Evolutionary conservation across 164 flowering plant genomes (phyloP).

Genomic region (Aristolochia contorta): DNA sequence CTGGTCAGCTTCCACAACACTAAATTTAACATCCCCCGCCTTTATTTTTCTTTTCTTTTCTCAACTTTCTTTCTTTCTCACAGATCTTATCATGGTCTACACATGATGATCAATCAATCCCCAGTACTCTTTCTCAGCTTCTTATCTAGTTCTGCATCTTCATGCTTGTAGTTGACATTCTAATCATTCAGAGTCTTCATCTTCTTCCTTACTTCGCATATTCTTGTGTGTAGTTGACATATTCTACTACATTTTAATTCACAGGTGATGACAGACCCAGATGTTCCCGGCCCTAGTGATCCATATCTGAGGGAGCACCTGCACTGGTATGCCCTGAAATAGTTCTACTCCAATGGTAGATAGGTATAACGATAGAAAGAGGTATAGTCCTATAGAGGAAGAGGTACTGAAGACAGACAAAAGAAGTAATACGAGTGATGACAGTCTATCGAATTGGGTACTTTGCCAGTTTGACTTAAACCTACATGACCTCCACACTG

Average conservation of each 20-base stretch:
- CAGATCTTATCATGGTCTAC: background rate
- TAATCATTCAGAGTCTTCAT: background rate
- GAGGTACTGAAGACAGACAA: too few species aligned
- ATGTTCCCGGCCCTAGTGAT: constrained; percentile 91
- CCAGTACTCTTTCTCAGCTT: too few species aligned
- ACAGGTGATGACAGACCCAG: constrained; percentile 91
- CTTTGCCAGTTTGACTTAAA: too few species aligned
- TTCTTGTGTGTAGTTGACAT: background rate
- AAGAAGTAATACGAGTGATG: too few species aligned
- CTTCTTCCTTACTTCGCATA: background rate
- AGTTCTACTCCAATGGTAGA: too few species aligned
- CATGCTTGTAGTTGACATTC: too few species aligned
- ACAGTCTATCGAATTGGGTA: too few species aligned
- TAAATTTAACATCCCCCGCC: background rate
- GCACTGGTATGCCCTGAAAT: constrained; percentile 53
- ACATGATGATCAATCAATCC: too few species aligned
- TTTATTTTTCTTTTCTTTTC: background rate
- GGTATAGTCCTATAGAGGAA: too few species aligned
- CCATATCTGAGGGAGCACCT: constrained; percentile 78
- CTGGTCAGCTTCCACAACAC: constrained; percentile 25
- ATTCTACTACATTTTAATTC: background rate
- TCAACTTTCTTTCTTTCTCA: background rate
- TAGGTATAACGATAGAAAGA: too few species aligned
- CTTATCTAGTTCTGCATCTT: too few species aligned
- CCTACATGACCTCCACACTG: too few species aligned